Evolutionary conservation across 306 rosid species (phyloP).

Genomic region (Heteromeles arbutifolia): DNA sequence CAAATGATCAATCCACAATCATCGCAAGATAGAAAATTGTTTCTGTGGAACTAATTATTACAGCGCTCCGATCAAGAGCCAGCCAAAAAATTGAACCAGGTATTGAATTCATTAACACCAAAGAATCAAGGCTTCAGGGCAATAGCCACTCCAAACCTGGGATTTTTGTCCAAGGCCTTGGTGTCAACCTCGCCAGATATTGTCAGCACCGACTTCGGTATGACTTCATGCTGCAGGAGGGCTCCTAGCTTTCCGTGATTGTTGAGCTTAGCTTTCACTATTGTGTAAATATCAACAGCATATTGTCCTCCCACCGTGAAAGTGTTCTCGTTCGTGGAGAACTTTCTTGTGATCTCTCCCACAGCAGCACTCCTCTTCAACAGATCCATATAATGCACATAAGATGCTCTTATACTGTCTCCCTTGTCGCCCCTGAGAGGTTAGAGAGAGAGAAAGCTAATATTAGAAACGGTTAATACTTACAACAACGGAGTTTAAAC

Average conservation of each 20-base stretch:
- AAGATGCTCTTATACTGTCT: conserved; percentile 73
- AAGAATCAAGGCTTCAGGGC: conserved; percentile 79
- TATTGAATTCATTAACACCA: conserved; percentile 9
- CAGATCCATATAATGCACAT: conserved; percentile 63
- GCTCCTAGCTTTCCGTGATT: conserved; percentile 78
- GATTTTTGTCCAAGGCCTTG: conserved; percentile 67
- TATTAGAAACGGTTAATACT: background rate
- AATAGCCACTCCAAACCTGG: conserved; percentile 80
- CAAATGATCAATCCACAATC: conserved; percentile 48
- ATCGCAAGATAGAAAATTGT: conserved; percentile 25
- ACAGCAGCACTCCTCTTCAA: conserved; percentile 73
- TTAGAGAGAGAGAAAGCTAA: background rate
- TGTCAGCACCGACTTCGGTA: conserved; percentile 83
- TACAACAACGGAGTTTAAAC: background rate
- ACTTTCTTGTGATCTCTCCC: conserved; percentile 65
- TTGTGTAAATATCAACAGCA: conserved; percentile 67
- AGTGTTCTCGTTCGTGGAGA: conserved; percentile 84
- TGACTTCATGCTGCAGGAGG: conserved; percentile 77
- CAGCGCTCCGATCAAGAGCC: conserved; percentile 48
- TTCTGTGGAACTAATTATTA: conserved; percentile 68
- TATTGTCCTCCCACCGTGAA: conserved; percentile 81
- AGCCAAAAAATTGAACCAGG: conserved; percentile 50
- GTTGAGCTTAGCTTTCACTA: conserved; percentile 83
- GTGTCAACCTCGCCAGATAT: conserved; percentile 91
- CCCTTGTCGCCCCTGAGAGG: conserved; percentile 80